Conservation (phyloP, 192 early-diverging fungal genomes). For the Dissophora globulifera region DNA sequence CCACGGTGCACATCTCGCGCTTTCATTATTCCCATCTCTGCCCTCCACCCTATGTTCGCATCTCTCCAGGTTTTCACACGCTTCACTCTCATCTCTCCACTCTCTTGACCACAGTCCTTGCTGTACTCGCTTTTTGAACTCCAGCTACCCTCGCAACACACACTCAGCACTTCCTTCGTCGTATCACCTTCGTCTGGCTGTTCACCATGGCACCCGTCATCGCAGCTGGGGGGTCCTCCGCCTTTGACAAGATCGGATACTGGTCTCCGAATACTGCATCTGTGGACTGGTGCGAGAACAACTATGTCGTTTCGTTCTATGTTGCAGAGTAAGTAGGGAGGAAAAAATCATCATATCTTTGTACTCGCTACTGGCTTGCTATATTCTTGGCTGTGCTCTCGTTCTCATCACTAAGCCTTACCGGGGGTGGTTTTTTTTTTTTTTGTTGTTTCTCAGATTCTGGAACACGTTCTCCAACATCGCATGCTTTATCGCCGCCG, state of each 20-base stretch:
- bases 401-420: not conserved
- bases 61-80: no score
- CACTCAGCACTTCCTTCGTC: no score
- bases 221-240: constrained; percentile 25
- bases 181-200: not conserved
- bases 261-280: constrained; percentile 43
- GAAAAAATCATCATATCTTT: no score
- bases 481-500: constrained; percentile 64
- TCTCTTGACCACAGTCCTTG: not conserved
- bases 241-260: constrained; percentile 25
- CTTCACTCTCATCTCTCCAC: no score
- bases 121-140: not conserved
- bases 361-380: no score
- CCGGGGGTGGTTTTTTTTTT: not conserved
- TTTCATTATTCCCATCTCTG: no score
- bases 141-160: no score
- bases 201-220: constrained; percentile 13
- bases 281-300: constrained; percentile 52
- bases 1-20: no score
- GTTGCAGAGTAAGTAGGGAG: constrained; percentile 69
- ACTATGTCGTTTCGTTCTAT: constrained; percentile 60
- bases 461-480: constrained; percentile 73
- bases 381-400: no score
- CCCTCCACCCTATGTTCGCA: no score
- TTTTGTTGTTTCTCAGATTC: constrained; percentile 8